Percentiles rank a stretch among this genome's conserved stretches.
phyloP scores from a whole-genome alignment of 2,329 filamentous ascomycete species.

The Fusarium guadeloupense region DNA sequence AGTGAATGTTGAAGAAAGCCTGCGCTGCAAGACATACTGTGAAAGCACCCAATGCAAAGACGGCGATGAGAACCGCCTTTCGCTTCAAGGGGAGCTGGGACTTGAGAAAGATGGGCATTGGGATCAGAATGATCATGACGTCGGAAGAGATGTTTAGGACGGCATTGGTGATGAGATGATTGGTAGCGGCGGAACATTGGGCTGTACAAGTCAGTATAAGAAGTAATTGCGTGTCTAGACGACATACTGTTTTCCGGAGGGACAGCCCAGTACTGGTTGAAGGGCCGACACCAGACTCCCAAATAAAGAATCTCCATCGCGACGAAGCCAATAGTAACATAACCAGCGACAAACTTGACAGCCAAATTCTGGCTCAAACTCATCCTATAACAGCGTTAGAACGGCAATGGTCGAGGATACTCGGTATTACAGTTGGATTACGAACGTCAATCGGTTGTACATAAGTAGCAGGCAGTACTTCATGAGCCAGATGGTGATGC shows the following conservation, averaged over 20 bases:
- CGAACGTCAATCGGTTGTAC: conserved; percentile 64
- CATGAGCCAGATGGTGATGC: conserved; percentile 65
- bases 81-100: conserved; percentile 60
- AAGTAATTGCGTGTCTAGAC: no score
- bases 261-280: conserved; percentile 66
- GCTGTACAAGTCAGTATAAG: conserved; percentile 42
- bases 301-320: conserved; percentile 61
- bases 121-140: conserved; percentile 66
- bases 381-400: conserved; percentile 46
- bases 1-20: neutral
- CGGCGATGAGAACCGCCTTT: conserved; percentile 60
- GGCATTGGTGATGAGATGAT: conserved; percentile 68
- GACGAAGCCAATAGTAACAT: conserved; percentile 57
- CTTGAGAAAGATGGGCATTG: conserved; percentile 62
- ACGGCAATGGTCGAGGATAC: neutral
- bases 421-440: conserved; percentile 3
- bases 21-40: conserved; percentile 50
- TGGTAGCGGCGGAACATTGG: conserved; percentile 65
- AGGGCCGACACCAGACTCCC: conserved; percentile 65
- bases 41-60: conserved; percentile 58
- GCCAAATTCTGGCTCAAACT: conserved; percentile 57
- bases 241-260: conserved; percentile 58
- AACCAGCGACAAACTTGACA: conserved; percentile 60
- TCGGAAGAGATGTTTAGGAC: conserved; percentile 69
- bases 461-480: conserved; percentile 67